phyloP scores from a whole-genome alignment of 2,329 filamentous ascomycete species.

The Calcarisporium arbuscula region DNA sequence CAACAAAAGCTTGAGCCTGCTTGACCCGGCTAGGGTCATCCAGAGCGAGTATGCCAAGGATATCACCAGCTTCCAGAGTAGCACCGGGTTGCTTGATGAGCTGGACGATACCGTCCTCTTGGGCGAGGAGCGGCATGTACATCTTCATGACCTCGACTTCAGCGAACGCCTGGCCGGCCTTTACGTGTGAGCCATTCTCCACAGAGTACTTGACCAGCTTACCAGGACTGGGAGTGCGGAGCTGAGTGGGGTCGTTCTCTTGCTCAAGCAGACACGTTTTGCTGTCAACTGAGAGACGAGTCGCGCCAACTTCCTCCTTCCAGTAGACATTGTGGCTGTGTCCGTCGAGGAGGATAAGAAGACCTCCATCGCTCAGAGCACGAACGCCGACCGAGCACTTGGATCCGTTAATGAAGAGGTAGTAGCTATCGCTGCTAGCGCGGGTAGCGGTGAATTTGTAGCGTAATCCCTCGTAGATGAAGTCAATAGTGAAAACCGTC shows the following conservation, averaged over 20 bases:
- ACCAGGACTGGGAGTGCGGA: slow-evolving; percentile 88
- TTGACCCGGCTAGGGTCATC: slow-evolving; percentile 96
- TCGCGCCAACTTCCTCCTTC: slow-evolving; percentile 97
- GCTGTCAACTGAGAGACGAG: slow-evolving; percentile 90
- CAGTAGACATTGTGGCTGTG: slow-evolving; percentile 98
- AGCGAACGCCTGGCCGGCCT: slow-evolving; percentile 85
- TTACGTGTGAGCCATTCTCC: slow-evolving; percentile 89
- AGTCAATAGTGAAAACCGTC: slow-evolving; percentile 95
- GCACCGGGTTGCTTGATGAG: slow-evolving; percentile 98
- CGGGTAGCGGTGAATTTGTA: slow-evolving; percentile 98
- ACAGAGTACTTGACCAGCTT: slow-evolving; percentile 98
- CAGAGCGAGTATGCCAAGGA: slow-evolving; percentile 91
- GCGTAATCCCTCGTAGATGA: slow-evolving; percentile 93
- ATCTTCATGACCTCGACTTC: slow-evolving; percentile 99
- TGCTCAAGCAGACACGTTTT: slow-evolving; percentile 98
- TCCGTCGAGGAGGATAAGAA: slow-evolving; percentile 83
- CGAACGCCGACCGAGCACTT: slow-evolving; percentile 92
- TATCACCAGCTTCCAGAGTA: slow-evolving; percentile 96
- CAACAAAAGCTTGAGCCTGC: slow-evolving; percentile 89
- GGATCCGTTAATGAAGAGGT: slow-evolving; percentile 97
- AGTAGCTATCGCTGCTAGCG: slow-evolving; percentile 88
- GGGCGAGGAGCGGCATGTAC: slow-evolving; percentile 97
- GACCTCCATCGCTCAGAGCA: slow-evolving; percentile 85
- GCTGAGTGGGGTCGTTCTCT: slow-evolving; percentile 97
- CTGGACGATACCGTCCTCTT: slow-evolving; percentile 93